These are phyloP conservation scores for Singerocomus rubriflavus DNA, from an alignment of 1,284 basidiomycete genomes.

Conservation along the genomic window DNA sequence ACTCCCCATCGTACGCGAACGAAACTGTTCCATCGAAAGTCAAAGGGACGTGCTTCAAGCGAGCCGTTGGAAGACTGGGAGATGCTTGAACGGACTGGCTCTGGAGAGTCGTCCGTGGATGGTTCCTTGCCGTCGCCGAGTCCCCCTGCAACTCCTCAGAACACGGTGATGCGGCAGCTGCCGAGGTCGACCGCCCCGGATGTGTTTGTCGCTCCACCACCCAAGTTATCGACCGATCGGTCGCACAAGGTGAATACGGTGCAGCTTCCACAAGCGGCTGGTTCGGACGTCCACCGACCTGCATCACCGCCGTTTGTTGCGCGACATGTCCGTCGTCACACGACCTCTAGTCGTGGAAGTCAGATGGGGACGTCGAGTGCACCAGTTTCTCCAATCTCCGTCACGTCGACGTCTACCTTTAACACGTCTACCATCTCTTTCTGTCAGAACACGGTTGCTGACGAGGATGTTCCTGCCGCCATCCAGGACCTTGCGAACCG, in stretches of 20 bases:
- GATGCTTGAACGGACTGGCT: conserved; percentile 28
- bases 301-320: conserved; percentile 32
- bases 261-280: conserved; percentile 20
- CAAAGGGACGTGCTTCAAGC: conserved; percentile 33
- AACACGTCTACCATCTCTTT: conserved; percentile 19
- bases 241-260: conserved; percentile 27
- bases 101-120: conserved; percentile 25
- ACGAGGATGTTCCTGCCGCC: conserved; percentile 17
- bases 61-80: conserved; percentile 35
- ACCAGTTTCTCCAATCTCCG: conserved; percentile 32
- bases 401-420: conserved; percentile 29
- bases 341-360: conserved; percentile 31
- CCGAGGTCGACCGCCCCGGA: conserved; percentile 10
- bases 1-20: conserved; percentile 29
- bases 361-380: conserved; percentile 32
- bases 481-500: conserved; percentile 17
- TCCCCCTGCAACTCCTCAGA: conserved; percentile 24
- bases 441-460: conserved; percentile 14
- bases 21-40: conserved; percentile 34
- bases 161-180: conserved; percentile 9
- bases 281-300: conserved; percentile 22
- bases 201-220: conserved; percentile 17
- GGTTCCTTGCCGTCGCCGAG: conserved; percentile 22
- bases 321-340: conserved; percentile 34
- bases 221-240: conserved; percentile 12